Evolutionary conservation across 208 protist genomes (phyloP).

Genomic region (Tritrichomonas musculus): DNA sequence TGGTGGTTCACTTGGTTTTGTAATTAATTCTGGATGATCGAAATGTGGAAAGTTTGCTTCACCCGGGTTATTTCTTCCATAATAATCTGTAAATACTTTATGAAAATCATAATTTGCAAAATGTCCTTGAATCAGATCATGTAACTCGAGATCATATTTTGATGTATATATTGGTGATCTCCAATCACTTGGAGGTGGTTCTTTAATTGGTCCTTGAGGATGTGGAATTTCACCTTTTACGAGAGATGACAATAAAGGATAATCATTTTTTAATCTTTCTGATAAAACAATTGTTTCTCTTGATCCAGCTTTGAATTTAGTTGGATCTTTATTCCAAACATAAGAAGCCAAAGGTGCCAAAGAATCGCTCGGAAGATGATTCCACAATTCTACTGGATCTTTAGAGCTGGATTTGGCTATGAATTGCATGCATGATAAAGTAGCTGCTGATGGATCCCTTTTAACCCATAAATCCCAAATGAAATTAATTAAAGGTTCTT

Average conservation of each 20-base stretch:
- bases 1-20: not conserved
- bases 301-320: conserved; percentile 6
- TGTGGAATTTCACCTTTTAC: conserved; percentile 27
- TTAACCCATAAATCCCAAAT: conserved; percentile 31
- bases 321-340: conserved; percentile 21
- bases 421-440: conserved; percentile 29
- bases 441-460: not conserved
- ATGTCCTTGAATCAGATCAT: not conserved
- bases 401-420: not conserved
- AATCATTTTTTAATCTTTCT: not conserved
- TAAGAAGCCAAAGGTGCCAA: not conserved
- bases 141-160: not conserved
- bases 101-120: not conserved
- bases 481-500: not conserved
- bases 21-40: conserved; percentile 28
- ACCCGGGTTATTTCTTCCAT: not conserved
- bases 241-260: not conserved
- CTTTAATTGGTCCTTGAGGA: not conserved
- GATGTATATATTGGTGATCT: conserved; percentile 30
- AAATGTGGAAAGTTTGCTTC: conserved; percentile 1
- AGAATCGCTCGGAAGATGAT: not conserved
- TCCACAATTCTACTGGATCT: not conserved
- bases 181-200: not conserved
- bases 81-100: conserved; percentile 25
- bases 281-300: not conserved